Conservation (phyloP, 805 yeast species). For the Lachancea meyersii region DNA sequence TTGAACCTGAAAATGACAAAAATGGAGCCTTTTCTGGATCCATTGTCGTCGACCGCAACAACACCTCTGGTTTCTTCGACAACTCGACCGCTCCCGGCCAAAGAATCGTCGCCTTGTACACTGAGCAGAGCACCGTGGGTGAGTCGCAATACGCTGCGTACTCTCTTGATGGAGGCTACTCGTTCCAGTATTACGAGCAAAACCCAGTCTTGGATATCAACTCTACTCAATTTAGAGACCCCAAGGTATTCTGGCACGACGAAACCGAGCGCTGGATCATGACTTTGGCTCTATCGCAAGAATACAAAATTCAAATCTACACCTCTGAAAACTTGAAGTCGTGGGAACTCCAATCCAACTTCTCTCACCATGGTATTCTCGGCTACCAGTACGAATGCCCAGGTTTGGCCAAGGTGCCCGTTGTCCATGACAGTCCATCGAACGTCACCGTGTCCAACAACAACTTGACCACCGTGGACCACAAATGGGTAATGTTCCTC, state of each 20-base stretch:
- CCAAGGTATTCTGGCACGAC: conserved; percentile 35
- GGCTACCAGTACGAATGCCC: conserved; percentile 42
- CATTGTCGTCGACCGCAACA: conserved; percentile 34
- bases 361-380: conserved; percentile 25
- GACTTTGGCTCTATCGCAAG: conserved; percentile 29
- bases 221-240: conserved; percentile 33
- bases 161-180: conserved; percentile 35
- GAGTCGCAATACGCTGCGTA: conserved; percentile 34
- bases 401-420: conserved; percentile 32
- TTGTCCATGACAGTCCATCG: conserved; percentile 9
- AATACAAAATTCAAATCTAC: conserved; percentile 27
- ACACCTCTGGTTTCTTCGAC: conserved; percentile 35
- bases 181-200: conserved; percentile 27
- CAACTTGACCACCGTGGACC: conserved; percentile 7
- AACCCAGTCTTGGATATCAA: conserved; percentile 33
- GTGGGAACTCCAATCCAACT: conserved; percentile 29
- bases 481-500: conserved; percentile 36
- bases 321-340: conserved; percentile 24
- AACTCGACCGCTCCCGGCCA: conserved; percentile 25
- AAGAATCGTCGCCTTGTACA: conserved; percentile 36
- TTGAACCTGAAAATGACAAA: conserved; percentile 25
- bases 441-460: conserved; percentile 4
- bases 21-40: conserved; percentile 36
- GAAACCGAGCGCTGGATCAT: conserved; percentile 30
- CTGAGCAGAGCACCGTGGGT: conserved; percentile 23